These are phyloP conservation scores for Somion occarium DNA, from an alignment of 1,284 basidiomycete species.

Conservation along the genomic window DNA sequence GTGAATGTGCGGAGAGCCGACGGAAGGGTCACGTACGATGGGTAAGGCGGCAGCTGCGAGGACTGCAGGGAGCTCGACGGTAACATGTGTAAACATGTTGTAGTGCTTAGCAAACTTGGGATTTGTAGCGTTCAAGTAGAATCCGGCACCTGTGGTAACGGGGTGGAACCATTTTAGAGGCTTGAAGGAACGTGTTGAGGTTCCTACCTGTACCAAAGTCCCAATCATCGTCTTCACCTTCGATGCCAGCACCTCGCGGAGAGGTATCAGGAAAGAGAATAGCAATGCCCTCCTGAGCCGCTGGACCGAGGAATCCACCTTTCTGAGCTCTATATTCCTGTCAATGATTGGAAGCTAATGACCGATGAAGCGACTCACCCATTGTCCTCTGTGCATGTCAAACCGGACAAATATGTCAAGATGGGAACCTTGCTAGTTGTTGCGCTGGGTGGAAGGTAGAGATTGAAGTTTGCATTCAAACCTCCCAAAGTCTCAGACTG, in stretches of 20 bases:
- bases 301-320: constrained; percentile 78
- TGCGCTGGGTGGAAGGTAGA: constrained; percentile 79
- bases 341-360: not conserved
- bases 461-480: constrained; percentile 81
- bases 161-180: not conserved
- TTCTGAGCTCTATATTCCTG: constrained; percentile 69
- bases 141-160: constrained; percentile 68
- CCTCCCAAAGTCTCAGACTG: constrained; percentile 74
- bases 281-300: constrained; percentile 81
- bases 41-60: constrained; percentile 66
- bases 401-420: constrained; percentile 86
- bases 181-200: not conserved
- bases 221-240: constrained; percentile 87
- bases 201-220: constrained; percentile 78
- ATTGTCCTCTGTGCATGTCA: constrained; percentile 96
- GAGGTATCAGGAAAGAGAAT: constrained; percentile 96
- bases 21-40: constrained; percentile 41
- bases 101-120: constrained; percentile 81
- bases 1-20: not conserved
- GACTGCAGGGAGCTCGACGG: constrained; percentile 76
- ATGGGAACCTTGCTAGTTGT: constrained; percentile 65
- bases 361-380: constrained; percentile 45
- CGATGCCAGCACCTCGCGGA: constrained; percentile 87
- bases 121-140: constrained; percentile 88
- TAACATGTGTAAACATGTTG: constrained; percentile 86